A percentile compares a stretch with the other conserved stretches of the same genome.
phyloP scores from a whole-genome alignment of 2,329 filamentous ascomycete species.

The Ascochyta pisi region DNA sequence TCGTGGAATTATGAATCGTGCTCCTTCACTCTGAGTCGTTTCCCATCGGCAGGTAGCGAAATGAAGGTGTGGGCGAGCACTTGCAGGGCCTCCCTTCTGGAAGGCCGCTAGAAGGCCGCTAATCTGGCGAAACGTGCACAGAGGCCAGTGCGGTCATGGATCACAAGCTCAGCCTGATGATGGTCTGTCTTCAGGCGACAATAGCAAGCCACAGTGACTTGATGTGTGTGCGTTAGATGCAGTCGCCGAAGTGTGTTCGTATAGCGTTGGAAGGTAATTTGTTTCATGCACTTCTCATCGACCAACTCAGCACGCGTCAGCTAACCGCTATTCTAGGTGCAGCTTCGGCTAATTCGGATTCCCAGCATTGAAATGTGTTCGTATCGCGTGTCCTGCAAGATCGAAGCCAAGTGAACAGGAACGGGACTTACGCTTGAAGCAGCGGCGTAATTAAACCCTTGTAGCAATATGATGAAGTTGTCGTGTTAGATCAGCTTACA shows the following conservation, averaged over 20 bases:
- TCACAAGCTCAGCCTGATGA: slow-evolving; percentile 17
- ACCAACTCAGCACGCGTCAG: not conserved
- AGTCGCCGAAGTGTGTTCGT: slow-evolving; percentile 14
- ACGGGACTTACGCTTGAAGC: not conserved
- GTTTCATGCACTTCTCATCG: slow-evolving; percentile 10
- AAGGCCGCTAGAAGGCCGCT: slow-evolving; percentile 41
- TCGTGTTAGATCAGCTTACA: no score
- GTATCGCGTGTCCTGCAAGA: not conserved
- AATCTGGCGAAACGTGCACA: slow-evolving; percentile 36
- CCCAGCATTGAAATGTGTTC: not conserved
- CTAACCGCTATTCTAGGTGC: not conserved
- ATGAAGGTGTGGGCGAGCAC: slow-evolving; percentile 38
- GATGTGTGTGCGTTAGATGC: slow-evolving; percentile 14
- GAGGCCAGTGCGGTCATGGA: slow-evolving; percentile 22
- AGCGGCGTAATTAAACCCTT: not conserved
- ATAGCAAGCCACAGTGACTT: slow-evolving; percentile 18
- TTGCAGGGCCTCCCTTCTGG: slow-evolving; percentile 30
- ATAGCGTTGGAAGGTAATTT: slow-evolving; percentile 3
- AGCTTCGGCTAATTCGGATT: not conserved
- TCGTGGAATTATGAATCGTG: slow-evolving; percentile 15
- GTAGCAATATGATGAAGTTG: no score
- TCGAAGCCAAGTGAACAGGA: not conserved
- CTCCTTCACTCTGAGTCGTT: slow-evolving; percentile 18
- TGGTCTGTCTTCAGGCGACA: slow-evolving; percentile 21
- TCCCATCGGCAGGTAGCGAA: slow-evolving; percentile 22